Evolutionary conservation across 257 asterid genomes (phyloP), one percentile per base, ranked within the genome.

Genomic region (Ballota nigra): DNA sequence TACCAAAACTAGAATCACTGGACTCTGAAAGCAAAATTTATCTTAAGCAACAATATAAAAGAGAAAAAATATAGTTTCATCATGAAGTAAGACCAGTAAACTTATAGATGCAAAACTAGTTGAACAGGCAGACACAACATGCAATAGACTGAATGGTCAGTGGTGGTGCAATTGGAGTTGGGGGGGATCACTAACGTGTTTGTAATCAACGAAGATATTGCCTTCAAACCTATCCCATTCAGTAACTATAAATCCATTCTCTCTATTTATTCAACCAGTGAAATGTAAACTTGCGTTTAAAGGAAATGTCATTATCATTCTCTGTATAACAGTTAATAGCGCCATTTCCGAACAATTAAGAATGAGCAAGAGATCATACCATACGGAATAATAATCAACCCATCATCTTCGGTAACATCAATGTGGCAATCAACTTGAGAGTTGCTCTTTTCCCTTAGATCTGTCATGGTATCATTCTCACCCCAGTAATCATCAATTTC

Each of bases 381-480:
- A 75, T 68, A 68, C 31, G 97, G 96, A 72, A 91, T 87, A 36
- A 86, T 80, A 24, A 91, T 87, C 81, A 87, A 82, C 73, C 98
- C 97, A 71, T 85, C 88, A 24, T 86, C 90, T 74, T 89, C 96
- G 13, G 77, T 68, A 78, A 90, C 96, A 74, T 95, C 96, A 13
- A 76, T 79, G 73, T 90, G 91, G 81, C 83, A 81, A 73, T 79
- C 83, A 36, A 75, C 83, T 43, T 61, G 78, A 63, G 74, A 71
- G 78, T 73, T 74, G 63, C 51, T 66, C 69, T 52, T 83, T 70
- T 80, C 90, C 76, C 72, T 77, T 26, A 86, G 64, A 47, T 53
- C 83, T 12, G 61, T 74, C 49, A 77, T 34, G 75, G 71, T 71
- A 64, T 86, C 92, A 79, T 78, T 81, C 74, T 75, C 87, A 70